Evolutionary conservation across 345 rosid genomes (phyloP).

Genomic region (Fremontodendron californicum): DNA sequence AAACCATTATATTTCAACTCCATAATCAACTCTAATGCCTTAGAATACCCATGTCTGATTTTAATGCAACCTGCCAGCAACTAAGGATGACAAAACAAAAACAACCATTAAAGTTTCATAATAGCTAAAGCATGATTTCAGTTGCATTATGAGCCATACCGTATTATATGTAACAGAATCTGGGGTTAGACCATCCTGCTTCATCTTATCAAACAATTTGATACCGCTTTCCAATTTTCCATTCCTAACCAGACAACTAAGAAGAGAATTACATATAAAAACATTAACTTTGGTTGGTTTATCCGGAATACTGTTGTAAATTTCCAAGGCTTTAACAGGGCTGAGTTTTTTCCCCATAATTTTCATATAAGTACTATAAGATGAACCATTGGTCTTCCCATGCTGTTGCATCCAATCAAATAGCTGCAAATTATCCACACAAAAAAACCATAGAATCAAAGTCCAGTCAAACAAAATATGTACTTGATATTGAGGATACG

Average conservation of each 20-base stretch:
- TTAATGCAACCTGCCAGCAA: constrained; percentile 87
- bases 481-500: background rate
- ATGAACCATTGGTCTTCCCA: constrained; percentile 59
- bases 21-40: constrained; percentile 65
- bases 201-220: constrained; percentile 80
- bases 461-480: background rate
- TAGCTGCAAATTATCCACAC: constrained; percentile 47
- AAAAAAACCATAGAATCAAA: constrained; percentile 4
- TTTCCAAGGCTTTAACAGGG: constrained; percentile 63
- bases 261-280: constrained; percentile 75
- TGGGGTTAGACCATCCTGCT: constrained; percentile 78
- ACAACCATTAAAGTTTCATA: constrained; percentile 2
- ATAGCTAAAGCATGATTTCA: background rate
- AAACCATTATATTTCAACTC: constrained; percentile 55
- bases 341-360: constrained; percentile 53
- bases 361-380: constrained; percentile 75
- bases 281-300: constrained; percentile 60
- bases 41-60: constrained; percentile 57
- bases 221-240: constrained; percentile 61
- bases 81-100: constrained; percentile 39
- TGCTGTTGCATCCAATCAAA: constrained; percentile 86
- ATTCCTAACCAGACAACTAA: constrained; percentile 70
- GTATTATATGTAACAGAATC: constrained; percentile 78
- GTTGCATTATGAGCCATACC: constrained; percentile 36
- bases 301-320: constrained; percentile 62